A percentile compares a stretch with the other conserved stretches of the same genome.
Evolutionary conservation across 208 protist genomes (phyloP).

Genomic region (Trypanosoma vivax): DNA sequence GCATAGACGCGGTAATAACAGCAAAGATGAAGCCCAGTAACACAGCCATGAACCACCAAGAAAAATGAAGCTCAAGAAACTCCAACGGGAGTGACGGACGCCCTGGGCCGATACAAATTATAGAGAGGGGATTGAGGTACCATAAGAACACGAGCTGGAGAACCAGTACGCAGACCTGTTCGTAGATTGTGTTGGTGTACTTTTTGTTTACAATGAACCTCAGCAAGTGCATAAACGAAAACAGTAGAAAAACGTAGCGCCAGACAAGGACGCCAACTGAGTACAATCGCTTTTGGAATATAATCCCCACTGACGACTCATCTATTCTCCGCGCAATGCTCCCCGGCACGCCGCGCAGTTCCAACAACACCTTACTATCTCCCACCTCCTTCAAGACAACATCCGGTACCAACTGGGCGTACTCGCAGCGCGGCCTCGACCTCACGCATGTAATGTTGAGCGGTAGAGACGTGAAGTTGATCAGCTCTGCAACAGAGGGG

Average conservation of each 20-base stretch:
- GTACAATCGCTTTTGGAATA: slow-evolving; percentile 57
- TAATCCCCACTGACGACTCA: slow-evolving; percentile 37
- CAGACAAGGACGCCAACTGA: slow-evolving; percentile 41
- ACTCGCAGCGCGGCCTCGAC: background rate
- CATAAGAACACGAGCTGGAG: slow-evolving; percentile 60
- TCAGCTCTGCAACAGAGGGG: background rate
- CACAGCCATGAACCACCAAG: slow-evolving; percentile 71
- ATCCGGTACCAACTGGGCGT: background rate
- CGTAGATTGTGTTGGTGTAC: slow-evolving; percentile 64
- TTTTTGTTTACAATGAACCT: slow-evolving; percentile 60
- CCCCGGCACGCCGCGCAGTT: slow-evolving; percentile 5
- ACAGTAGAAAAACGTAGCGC: slow-evolving; percentile 62
- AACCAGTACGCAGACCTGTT: slow-evolving; percentile 64
- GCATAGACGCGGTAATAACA: slow-evolving; percentile 78
- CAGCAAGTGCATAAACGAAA: slow-evolving; percentile 55
- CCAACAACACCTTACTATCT: background rate
- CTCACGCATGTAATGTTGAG: slow-evolving; percentile 8
- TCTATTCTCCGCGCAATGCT: slow-evolving; percentile 2
- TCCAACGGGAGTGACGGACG: slow-evolving; percentile 41
- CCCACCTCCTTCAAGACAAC: slow-evolving; percentile 9
- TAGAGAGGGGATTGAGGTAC: slow-evolving; percentile 74
- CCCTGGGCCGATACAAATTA: slow-evolving; percentile 26
- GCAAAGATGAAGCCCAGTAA: slow-evolving; percentile 72
- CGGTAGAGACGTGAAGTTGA: background rate
- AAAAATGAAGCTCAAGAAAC: slow-evolving; percentile 73